A percentile compares a stretch with the other conserved stretches of the same genome.
phyloP scores from a whole-genome alignment of 2,329 filamentous ascomycete species.

The Talaromyces rugulosus region DNA sequence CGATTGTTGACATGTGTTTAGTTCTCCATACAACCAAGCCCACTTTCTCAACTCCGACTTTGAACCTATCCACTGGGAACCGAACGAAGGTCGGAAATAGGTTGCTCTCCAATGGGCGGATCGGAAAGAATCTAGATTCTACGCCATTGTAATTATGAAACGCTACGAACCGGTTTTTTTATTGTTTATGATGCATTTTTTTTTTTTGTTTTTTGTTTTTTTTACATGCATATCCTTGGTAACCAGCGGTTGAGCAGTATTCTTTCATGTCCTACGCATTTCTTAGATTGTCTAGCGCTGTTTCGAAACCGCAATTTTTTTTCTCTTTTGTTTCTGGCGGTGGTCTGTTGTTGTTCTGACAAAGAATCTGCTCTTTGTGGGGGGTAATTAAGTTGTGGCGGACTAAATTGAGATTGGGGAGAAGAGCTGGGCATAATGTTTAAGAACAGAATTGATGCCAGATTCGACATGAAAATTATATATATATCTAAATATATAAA shows the following conservation, averaged over 20 bases:
- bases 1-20: constrained; percentile 16
- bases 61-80: constrained; percentile 43
- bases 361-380: not conserved
- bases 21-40: constrained; percentile 42
- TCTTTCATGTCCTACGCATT: not conserved
- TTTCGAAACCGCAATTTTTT: not conserved
- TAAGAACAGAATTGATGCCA: not conserved
- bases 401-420: not conserved
- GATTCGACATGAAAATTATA: not conserved
- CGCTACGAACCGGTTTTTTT: not conserved
- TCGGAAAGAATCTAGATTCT: too few relatives aligned
- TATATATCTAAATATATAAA: too few relatives aligned
- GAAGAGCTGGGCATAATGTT: not conserved
- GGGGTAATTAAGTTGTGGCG: not conserved
- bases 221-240: not conserved
- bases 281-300: not conserved
- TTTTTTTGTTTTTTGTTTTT: not conserved
- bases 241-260: not conserved
- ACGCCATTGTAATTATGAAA: not conserved
- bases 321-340: not conserved
- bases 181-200: not conserved
- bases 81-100: constrained; percentile 34
- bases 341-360: not conserved
- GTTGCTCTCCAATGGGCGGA: not conserved
- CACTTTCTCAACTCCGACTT: constrained; percentile 45